Base-by-base conservation (phyloP, 2,329 filamentous ascomycete species). In the Podosphaera aphanis region DNA sequence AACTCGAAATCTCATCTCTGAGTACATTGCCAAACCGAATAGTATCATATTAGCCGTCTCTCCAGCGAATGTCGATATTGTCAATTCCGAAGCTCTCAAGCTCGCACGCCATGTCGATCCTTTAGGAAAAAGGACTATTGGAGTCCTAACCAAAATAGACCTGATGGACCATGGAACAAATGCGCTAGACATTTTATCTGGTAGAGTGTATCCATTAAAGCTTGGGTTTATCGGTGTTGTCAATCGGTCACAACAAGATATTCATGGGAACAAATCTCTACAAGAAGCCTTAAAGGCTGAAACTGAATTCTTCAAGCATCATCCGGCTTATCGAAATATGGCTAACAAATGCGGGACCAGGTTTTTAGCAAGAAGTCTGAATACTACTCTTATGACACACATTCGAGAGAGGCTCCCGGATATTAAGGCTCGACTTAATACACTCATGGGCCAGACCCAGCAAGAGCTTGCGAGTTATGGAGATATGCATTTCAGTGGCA, bases 161-260 rank as follows among this genome's bases (percentile, higher is more conserved):
- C 67, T 98, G 48, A 98, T 98, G 90, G 90, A 98, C 59, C 88
- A 98, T 59, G 90, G 90, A 51, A 98, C 90, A 47, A 95, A 98
- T 58, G 90, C 90, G 15, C 70, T 98, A 55, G 90, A 98, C 58
- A 98, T 98, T 54, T 71, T 98, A n/a, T 92, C 88, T 5, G 90
- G 90, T 2, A 79, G 90, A 21, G 90, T 98, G 2, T 98, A 98
- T 62, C 90, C 90, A 7, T 63, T 98, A 55, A 98, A 95, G 64
- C 73, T 98, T 51, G 90, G 90, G 23, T 98, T 95, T 61, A 95
- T 98, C 55, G 90, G 90, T 49, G 86, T 95, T 15, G 88, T 98
- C 57, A 98, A 98, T 64, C 77, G 90, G 51, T 95, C 90, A 29
- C 90, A 98, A 63, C 88, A 95, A 62, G 90, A 98, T 62, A 98